Base-by-base conservation (phyloP, 2,329 filamentous ascomycete species). In the Alternaria hordeiaustralica region DNA sequence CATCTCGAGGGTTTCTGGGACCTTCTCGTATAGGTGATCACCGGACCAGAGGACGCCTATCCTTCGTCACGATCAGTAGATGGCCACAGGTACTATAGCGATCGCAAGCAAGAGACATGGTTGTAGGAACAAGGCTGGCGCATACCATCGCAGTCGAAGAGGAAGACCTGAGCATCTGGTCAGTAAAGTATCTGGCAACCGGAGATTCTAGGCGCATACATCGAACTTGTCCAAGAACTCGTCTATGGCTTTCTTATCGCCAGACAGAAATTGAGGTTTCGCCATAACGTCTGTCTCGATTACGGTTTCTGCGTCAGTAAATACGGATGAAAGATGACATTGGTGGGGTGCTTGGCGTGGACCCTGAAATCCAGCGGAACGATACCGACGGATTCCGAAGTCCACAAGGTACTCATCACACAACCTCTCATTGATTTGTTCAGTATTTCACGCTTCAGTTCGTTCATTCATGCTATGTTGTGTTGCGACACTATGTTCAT, bases 1-100 rank as follows among this genome's bases (percentile, higher is more conserved):
- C 81, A 97, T 86, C 65, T 93, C 88, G 41, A 99, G 83, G 0
- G 94, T 97, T 81, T 97, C 93, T 5, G 92, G 90, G 6, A 94
- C 90, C 57, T 91, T 92, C 13, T 93, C 90, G 72, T 96, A 97
- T 11, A 97, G 84, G 78, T 95, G 90, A 77, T 97, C 93, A 54
- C 96, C 96, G 15, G 94, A 97, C 96, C 96, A 99, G 64, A 99
- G 85, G 41, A 99, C 96, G 77, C 95, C 94, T 97, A 82, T 82
- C 73, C 79, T 83, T 82, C 74, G 80, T 73, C 76, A 82, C 78
- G 73, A 77, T 82, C 72, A 80, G 76, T 68, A 64, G 59, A 47
- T 43, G 58, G 41, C 28, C 21, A 30, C 51, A 7, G 15, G 18
- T 20, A 4, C n/a, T 41, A 21, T n/a, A 23, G 20, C 4, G n/a